A percentile compares a stretch with the other conserved stretches of the same genome.
phyloP scores from a whole-genome alignment of 1,284 basidiomycete genomes.

The Hemileia vastatrix region DNA sequence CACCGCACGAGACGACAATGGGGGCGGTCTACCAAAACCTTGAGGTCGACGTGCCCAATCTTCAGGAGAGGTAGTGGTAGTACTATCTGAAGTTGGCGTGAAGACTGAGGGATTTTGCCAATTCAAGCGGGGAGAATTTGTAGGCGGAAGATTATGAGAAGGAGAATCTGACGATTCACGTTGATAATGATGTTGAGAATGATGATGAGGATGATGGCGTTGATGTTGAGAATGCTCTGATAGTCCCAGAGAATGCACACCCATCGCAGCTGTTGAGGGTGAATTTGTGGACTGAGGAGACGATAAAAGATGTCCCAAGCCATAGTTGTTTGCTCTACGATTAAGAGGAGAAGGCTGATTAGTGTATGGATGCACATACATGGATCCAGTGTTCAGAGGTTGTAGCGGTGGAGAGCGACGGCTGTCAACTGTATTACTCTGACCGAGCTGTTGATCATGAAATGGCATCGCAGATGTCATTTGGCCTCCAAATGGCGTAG shows the following conservation, averaged over 20 bases:
- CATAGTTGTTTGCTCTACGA: constrained; percentile 3
- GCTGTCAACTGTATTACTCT: constrained; percentile 2
- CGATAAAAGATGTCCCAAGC: constrained; percentile 4
- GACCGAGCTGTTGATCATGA: neutral
- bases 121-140: neutral
- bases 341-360: neutral
- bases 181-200: too few relatives aligned
- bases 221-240: constrained; percentile 3
- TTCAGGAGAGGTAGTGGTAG: too few relatives aligned
- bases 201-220: too few relatives aligned
- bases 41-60: too few relatives aligned
- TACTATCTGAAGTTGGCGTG: too few relatives aligned
- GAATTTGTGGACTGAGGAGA: constrained; percentile 15
- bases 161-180: constrained; percentile 16
- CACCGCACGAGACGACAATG: too few relatives aligned
- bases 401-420: constrained; percentile 1
- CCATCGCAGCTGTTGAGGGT: neutral
- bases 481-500: neutral
- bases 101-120: too few relatives aligned
- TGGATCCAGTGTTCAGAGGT: neutral
- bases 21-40: too few relatives aligned
- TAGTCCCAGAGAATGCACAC: constrained; percentile 1
- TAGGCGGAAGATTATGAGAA: constrained; percentile 7
- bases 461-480: neutral
- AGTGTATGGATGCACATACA: neutral